Conservation (phyloP, 441 rosid species). For the Dalechampia spathulata region DNA sequence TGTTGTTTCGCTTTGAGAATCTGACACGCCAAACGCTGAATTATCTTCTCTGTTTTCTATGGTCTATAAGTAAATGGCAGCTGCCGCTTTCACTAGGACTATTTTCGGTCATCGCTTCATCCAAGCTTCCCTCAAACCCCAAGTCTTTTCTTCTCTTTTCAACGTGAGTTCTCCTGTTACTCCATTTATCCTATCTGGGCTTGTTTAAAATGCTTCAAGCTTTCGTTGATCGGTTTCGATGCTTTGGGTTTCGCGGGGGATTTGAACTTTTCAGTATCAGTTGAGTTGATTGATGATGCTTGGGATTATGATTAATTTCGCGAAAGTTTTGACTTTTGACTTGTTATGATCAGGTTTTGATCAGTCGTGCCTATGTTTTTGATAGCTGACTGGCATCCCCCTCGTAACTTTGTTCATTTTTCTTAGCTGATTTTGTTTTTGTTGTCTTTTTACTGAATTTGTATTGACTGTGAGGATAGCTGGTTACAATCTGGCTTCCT, state of each 20-base stretch:
- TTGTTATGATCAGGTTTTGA: not conserved
- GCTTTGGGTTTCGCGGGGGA: not conserved
- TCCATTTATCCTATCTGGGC: not conserved
- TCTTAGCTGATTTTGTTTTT: not conserved
- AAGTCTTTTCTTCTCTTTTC: constrained; percentile 24
- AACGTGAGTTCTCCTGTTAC: constrained; percentile 27
- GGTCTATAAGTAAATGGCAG: constrained; percentile 52
- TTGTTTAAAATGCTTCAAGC: constrained; percentile 1
- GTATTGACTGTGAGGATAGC: not conserved
- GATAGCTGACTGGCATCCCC: too few species aligned
- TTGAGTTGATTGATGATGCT: constrained; percentile 6
- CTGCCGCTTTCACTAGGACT: constrained; percentile 35
- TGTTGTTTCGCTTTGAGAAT: not conserved
- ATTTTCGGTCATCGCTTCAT: constrained; percentile 33
- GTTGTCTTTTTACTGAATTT: not conserved
- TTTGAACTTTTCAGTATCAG: not conserved
- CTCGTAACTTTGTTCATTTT: too few species aligned
- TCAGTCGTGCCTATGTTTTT: not conserved
- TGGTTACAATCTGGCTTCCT: too few species aligned
- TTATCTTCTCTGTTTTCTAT: constrained; percentile 9
- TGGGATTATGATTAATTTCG: not conserved
- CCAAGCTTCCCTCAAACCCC: constrained; percentile 20
- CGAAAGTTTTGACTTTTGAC: not conserved
- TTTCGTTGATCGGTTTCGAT: constrained; percentile 9
- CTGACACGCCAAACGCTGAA: not conserved